Conservation (phyloP, 2,329 filamentous ascomycete species). For the Amesomyces nigricolor region DNA sequence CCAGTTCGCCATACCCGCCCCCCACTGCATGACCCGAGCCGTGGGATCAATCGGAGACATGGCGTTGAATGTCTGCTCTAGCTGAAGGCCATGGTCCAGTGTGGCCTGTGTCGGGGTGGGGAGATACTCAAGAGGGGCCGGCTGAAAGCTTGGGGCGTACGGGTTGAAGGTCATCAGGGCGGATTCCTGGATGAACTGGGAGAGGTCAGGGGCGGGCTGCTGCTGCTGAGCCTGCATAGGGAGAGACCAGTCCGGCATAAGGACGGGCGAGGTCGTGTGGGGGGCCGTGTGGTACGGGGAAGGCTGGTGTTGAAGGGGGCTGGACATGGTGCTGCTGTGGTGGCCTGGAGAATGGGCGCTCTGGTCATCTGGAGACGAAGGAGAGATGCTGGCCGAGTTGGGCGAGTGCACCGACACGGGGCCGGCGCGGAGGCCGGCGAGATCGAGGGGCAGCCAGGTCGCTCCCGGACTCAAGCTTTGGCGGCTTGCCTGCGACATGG, state of each 20-base stretch:
- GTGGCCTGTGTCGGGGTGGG: slow-evolving; percentile 58
- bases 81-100: slow-evolving; percentile 53
- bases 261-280: slow-evolving; percentile 43
- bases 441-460: slow-evolving; percentile 45
- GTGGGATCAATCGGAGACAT: slow-evolving; percentile 53
- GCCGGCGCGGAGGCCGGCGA: slow-evolving; percentile 31
- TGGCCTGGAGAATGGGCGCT: slow-evolving; percentile 43
- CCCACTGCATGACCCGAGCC: slow-evolving; percentile 55
- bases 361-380: slow-evolving; percentile 49
- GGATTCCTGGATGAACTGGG: slow-evolving; percentile 52
- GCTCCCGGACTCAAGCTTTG: slow-evolving; percentile 42
- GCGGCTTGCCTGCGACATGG: slow-evolving; percentile 37
- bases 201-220: slow-evolving; percentile 39
- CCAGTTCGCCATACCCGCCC: slow-evolving; percentile 64
- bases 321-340: slow-evolving; percentile 46
- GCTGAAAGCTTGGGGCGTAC: slow-evolving; percentile 48
- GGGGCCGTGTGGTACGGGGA: slow-evolving; percentile 49
- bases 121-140: slow-evolving; percentile 55
- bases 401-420: slow-evolving; percentile 35
- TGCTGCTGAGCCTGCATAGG: slow-evolving; percentile 30
- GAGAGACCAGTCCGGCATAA: slow-evolving; percentile 58
- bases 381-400: slow-evolving; percentile 39
- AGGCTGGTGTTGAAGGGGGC: slow-evolving; percentile 47
- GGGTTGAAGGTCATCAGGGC: slow-evolving; percentile 51
- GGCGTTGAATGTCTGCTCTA: slow-evolving; percentile 58